phyloP scores from a whole-genome alignment of 306 rosid species.

The Quercus variabilis region DNA sequence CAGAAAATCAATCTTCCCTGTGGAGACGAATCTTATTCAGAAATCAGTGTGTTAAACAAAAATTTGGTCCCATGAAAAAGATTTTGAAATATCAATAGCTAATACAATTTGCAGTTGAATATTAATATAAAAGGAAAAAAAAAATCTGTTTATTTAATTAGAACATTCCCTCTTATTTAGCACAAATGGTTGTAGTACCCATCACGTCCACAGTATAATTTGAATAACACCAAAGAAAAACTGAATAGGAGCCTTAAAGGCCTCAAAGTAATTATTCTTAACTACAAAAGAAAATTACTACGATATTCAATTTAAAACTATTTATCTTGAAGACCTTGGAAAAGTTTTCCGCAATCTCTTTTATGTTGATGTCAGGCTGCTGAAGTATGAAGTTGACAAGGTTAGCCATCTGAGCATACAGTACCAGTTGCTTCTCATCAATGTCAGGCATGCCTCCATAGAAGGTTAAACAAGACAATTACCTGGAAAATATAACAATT shows the following conservation, averaged over 20 bases:
- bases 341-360: constrained; percentile 74
- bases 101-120: background rate
- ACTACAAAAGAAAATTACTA: background rate
- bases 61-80: background rate
- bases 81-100: background rate
- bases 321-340: constrained; percentile 56
- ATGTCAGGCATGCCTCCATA: constrained; percentile 66
- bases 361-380: constrained; percentile 66
- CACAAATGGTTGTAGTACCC: background rate
- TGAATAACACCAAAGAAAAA: background rate
- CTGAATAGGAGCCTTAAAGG: background rate
- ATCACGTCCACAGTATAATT: background rate
- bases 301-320: background rate
- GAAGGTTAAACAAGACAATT: constrained; percentile 41
- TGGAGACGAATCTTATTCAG: background rate
- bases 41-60: background rate
- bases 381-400: constrained; percentile 72
- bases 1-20: constrained; percentile 10
- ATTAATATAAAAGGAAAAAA: too few species aligned
- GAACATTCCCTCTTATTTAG: background rate
- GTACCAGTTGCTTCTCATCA: constrained; percentile 66
- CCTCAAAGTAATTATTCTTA: constrained; percentile 1
- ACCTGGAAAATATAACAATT: constrained; percentile 7
- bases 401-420: constrained; percentile 93
- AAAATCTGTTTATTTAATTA: background rate